Base-by-base conservation (phyloP, 1,139 yeast genomes). In the Debaryomyces coudertii region DNA sequence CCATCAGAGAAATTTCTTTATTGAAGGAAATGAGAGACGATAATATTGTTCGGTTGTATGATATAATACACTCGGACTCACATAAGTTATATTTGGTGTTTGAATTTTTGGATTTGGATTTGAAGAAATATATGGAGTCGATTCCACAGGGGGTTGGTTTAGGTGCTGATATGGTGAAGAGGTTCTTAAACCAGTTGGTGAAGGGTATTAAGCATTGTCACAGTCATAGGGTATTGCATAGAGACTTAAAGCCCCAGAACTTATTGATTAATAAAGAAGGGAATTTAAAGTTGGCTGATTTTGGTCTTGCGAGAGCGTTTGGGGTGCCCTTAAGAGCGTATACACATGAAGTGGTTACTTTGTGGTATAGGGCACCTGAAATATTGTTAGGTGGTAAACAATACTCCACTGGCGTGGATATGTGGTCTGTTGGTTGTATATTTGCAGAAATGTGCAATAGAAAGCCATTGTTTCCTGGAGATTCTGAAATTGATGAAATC, bases 321-420 rank as follows among this genome's bases (percentile, higher is more conserved):
- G 99, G 99, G 44, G 97, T 93, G 8, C 99, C 99, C 1, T 73
- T 93, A 52, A 80, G 98, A 62, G 96, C 97, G 1, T 93, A 92
- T 65, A 92, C 99, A 9, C 97, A 92, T 69, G 98, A 93, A 65
- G 97, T 93, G 50, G 99, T 95, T 45, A 93, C 99, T 0, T 75
- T 95, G 56, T 93, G 99, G 99, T 93, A 93, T 68, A 79, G 99
- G 55, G 92, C 98, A 0, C 99, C 99, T 1, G 99, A 93, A 65
- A 90, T 93, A 49, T 75, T 93, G 53, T 76, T 93, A 34, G 99
- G 99, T 27, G 97, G 98, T 20, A 90, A 95, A 55, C 98, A 93
- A 66, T 93, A 93, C 68, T 89, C 97, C 43, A 93, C 98, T 0
- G 98, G 98, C 23, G 98, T 93, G 42, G 99, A 93, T 65, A 90